Conservation (phyloP, 164 flowering plant species). For the Protea cynaroides region DNA sequence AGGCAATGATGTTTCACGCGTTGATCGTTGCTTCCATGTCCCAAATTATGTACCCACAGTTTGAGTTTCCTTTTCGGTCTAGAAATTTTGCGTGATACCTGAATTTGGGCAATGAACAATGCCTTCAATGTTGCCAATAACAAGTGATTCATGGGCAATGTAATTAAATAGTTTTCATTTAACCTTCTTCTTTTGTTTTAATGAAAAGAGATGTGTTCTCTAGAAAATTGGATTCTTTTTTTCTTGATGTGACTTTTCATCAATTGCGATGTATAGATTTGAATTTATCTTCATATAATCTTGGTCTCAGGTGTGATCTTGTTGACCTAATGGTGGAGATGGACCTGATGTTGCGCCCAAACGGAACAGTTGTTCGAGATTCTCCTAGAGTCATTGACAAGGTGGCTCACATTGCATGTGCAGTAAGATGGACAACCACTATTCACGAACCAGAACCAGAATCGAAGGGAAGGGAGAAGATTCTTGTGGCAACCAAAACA, state of each 20-base stretch:
- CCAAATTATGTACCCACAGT: too few relatives aligned
- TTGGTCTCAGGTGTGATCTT: slow-evolving; percentile 66
- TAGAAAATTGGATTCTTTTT: background rate
- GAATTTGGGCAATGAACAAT: background rate
- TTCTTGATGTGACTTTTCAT: too few relatives aligned
- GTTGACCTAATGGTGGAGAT: slow-evolving; percentile 92
- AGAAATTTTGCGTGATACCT: background rate
- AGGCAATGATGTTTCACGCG: too few relatives aligned
- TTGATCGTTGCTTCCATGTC: too few relatives aligned
- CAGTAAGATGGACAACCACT: slow-evolving; percentile 59
- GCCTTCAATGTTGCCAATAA: too few relatives aligned
- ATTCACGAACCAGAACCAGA: slow-evolving; percentile 68
- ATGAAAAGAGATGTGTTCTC: background rate
- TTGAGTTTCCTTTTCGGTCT: background rate
- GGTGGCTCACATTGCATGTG: slow-evolving; percentile 56
- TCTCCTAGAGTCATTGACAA: slow-evolving; percentile 70
- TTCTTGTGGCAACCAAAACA: slow-evolving; percentile 75
- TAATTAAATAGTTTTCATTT: too few relatives aligned
- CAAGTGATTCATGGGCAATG: too few relatives aligned
- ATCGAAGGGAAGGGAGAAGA: slow-evolving; percentile 68
- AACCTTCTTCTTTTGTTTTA: too few relatives aligned
- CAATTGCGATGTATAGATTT: background rate
- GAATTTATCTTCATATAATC: background rate
- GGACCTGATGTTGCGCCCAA: slow-evolving; percentile 86
- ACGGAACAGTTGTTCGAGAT: slow-evolving; percentile 80